A percentile compares a stretch with the other conserved stretches of the same genome.
Conservation (phyloP, 2,329 filamentous ascomycete species). For the Pyrenochaeta sp. region DNA sequence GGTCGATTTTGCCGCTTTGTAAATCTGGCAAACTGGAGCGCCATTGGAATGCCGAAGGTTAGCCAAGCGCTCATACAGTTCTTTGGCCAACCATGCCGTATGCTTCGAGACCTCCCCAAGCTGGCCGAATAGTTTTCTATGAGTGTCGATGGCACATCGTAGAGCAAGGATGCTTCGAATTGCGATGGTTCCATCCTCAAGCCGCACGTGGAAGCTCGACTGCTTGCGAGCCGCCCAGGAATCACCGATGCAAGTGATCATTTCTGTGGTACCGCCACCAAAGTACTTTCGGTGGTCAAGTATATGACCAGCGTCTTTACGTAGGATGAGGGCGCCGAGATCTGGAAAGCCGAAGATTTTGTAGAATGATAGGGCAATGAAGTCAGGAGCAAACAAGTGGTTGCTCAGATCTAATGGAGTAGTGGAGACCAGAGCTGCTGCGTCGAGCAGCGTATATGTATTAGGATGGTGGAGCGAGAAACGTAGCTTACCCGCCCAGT, state of each 20-base stretch:
- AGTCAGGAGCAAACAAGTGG: constrained; percentile 74
- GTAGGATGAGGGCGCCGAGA: constrained; percentile 82
- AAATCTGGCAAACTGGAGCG: too few relatives aligned
- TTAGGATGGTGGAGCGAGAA: constrained; percentile 50
- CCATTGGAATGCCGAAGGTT: too few relatives aligned
- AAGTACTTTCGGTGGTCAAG: constrained; percentile 67
- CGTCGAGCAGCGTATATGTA: constrained; percentile 75
- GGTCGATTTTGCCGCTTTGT: constrained; percentile 51
- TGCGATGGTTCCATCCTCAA: constrained; percentile 73
- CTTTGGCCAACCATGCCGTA: constrained; percentile 62
- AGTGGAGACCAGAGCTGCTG: constrained; percentile 71
- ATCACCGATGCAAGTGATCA: constrained; percentile 63
- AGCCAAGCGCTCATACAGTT: neutral
- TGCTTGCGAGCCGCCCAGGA: constrained; percentile 65
- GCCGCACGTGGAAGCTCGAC: constrained; percentile 64
- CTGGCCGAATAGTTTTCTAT: constrained; percentile 64
- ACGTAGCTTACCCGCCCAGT: constrained; percentile 58
- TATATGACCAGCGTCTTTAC: constrained; percentile 70
- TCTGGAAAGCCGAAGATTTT: constrained; percentile 97
- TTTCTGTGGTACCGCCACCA: constrained; percentile 70
- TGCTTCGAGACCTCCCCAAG: constrained; percentile 68
- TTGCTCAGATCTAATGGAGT: constrained; percentile 65
- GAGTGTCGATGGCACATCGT: constrained; percentile 66
- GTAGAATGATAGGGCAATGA: constrained; percentile 85
- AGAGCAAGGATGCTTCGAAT: constrained; percentile 72